A percentile compares a stretch with the other conserved stretches of the same genome.
phyloP scores from a whole-genome alignment of 2,329 filamentous ascomycete genomes.

The Trematosphaeria pertusa region DNA sequence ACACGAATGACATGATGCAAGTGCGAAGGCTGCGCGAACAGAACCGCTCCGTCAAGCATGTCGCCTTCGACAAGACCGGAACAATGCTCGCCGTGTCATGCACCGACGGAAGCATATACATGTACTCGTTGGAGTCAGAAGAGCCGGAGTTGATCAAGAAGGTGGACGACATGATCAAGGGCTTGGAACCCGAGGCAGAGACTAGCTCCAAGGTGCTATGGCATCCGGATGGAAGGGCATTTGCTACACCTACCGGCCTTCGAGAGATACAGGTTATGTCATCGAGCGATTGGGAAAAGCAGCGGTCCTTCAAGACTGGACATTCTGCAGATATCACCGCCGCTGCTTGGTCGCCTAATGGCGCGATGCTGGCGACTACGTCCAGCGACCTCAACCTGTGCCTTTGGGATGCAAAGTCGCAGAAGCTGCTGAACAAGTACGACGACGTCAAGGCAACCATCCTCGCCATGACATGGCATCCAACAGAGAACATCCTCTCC shows the following conservation, averaged over 20 bases:
- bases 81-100: conserved; percentile 80
- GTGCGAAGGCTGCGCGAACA: conserved; percentile 85
- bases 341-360: conserved; percentile 92
- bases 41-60: conserved; percentile 84
- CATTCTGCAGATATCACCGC: conserved; percentile 87
- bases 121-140: conserved; percentile 82
- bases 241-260: conserved; percentile 82
- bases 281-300: conserved; percentile 87
- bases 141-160: conserved; percentile 82
- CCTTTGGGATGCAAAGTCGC: conserved; percentile 90
- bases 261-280: conserved; percentile 83
- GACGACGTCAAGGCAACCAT: conserved; percentile 77
- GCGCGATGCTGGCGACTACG: conserved; percentile 77
- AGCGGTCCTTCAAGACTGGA: conserved; percentile 77
- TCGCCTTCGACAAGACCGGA: conserved; percentile 84
- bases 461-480: conserved; percentile 89
- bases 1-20: conserved; percentile 76
- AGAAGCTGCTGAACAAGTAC: conserved; percentile 77
- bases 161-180: conserved; percentile 84
- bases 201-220: conserved; percentile 77
- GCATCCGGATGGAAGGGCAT: conserved; percentile 94
- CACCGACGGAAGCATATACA: conserved; percentile 86
- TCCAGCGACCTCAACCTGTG: conserved; percentile 68
- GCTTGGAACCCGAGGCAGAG: conserved; percentile 78
- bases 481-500: conserved; percentile 83